These are phyloP conservation scores for Fusarium circinatum DNA, from an alignment of 2,329 filamentous ascomycete genomes.

Conservation along the genomic window DNA sequence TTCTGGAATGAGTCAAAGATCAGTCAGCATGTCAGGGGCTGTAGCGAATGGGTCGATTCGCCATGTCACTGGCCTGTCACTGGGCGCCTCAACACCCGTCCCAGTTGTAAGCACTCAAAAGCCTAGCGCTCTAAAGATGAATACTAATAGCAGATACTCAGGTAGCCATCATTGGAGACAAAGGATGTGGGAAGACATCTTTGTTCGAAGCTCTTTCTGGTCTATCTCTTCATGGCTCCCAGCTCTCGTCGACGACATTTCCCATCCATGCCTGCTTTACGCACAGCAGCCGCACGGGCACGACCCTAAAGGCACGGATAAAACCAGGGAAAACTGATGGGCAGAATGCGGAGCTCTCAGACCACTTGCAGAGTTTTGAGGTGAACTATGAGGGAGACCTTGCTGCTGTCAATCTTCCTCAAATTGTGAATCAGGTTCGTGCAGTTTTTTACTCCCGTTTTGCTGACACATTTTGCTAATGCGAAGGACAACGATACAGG, in stretches of 20 bases:
- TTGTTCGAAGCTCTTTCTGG: neutral
- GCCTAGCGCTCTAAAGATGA: fast-evolving
- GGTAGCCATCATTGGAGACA: neutral
- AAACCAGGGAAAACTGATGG: neutral
- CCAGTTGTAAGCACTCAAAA: neutral
- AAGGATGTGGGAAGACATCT: neutral
- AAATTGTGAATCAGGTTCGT: neutral
- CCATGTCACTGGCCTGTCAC: neutral
- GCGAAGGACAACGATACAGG: fast-evolving
- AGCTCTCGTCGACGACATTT: neutral
- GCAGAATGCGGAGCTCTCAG: neutral
- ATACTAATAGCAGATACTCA: neutral
- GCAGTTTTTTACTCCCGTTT: fast-evolving
- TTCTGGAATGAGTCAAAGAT: neutral
- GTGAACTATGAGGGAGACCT: neutral
- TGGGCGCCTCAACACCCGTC: neutral
- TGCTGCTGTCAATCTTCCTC: neutral
- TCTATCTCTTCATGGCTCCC: neutral
- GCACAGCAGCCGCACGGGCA: neutral
- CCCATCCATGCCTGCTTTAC: neutral
- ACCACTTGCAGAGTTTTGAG: neutral
- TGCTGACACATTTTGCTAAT: fast-evolving
- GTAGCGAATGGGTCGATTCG: neutral
- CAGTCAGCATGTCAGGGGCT: neutral
- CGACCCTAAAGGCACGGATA: neutral